Evolutionary conservation across 1,284 basidiomycete genomes (phyloP).

Genomic region (Trichosporon ovoides): DNA sequence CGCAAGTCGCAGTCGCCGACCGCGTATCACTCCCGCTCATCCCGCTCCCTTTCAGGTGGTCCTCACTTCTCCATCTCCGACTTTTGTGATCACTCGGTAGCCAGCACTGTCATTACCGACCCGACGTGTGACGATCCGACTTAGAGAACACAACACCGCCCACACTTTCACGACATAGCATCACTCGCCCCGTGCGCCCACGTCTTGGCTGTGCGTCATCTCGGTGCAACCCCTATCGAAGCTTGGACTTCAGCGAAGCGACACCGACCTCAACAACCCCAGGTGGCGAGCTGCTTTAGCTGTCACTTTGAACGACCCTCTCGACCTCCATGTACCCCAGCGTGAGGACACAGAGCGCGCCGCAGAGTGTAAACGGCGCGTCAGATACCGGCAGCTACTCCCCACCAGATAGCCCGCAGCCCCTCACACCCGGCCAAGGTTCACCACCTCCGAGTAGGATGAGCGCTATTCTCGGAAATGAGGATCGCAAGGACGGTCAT

Average conservation of each 20-base stretch:
- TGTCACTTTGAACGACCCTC: not conserved
- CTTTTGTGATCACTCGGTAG: not conserved
- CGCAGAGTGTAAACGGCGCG: slow-evolving; percentile 4
- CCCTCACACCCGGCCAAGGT: not conserved
- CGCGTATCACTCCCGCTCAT: not conserved
- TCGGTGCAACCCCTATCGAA: too few relatives aligned
- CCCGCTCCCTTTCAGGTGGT: not conserved
- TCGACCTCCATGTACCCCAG: not conserved
- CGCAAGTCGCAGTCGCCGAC: too few relatives aligned
- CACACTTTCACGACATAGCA: too few relatives aligned
- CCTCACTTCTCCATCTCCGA: not conserved
- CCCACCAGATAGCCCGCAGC: not conserved
- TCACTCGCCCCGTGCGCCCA: too few relatives aligned
- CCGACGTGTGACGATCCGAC: too few relatives aligned
- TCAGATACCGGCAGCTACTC: slow-evolving; percentile 2
- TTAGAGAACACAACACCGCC: too few relatives aligned
- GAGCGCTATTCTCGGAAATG: not conserved
- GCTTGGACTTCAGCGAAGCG: not conserved
- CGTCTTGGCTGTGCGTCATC: too few relatives aligned
- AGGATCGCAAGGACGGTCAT: not conserved
- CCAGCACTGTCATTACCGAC: not conserved
- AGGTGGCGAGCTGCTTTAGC: too few relatives aligned
- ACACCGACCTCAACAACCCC: too few relatives aligned
- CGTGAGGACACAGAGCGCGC: not conserved
- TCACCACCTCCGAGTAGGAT: not conserved